phyloP scores from a whole-genome alignment of 768 basidiomycete species.

The Mycena belliarum region DNA sequence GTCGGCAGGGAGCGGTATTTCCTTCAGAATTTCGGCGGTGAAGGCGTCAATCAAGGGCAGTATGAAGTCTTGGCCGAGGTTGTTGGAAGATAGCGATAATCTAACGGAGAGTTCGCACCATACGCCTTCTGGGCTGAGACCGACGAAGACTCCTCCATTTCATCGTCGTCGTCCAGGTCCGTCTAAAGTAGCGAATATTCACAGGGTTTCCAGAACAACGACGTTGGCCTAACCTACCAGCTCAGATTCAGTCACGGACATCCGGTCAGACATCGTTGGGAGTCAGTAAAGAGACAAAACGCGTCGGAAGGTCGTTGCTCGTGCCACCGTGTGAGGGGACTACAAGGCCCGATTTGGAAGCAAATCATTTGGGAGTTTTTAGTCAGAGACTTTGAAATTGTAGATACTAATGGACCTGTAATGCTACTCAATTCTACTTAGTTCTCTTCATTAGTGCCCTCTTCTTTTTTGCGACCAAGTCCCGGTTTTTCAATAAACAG shows the following conservation, averaged over 20 bases:
- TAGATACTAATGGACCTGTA: too few species aligned
- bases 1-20: not conserved
- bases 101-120: not conserved
- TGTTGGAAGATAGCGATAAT: not conserved
- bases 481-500: conserved; percentile 76
- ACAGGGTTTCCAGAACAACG: not conserved
- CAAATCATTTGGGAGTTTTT: too few species aligned
- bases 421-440: not conserved
- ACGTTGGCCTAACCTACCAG: not conserved
- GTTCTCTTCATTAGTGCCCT: conserved; percentile 6
- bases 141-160: not conserved
- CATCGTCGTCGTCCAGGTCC: not conserved
- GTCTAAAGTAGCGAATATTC: not conserved
- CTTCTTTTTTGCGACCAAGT: conserved; percentile 39
- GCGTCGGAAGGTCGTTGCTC: not conserved
- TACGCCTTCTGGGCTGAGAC: conserved; percentile 1
- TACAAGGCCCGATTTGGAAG: too few species aligned
- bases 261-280: not conserved
- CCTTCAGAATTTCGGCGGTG: not conserved
- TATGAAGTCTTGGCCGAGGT: not conserved
- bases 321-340: too few species aligned
- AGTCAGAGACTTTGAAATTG: too few species aligned
- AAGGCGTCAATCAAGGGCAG: conserved; percentile 4
- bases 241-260: not conserved
- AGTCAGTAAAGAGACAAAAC: conserved; percentile 1